Evolutionary conservation across 345 rosid species (phyloP), one percentile per base, ranked within the genome.

Genomic region (Balakata baccata): DNA sequence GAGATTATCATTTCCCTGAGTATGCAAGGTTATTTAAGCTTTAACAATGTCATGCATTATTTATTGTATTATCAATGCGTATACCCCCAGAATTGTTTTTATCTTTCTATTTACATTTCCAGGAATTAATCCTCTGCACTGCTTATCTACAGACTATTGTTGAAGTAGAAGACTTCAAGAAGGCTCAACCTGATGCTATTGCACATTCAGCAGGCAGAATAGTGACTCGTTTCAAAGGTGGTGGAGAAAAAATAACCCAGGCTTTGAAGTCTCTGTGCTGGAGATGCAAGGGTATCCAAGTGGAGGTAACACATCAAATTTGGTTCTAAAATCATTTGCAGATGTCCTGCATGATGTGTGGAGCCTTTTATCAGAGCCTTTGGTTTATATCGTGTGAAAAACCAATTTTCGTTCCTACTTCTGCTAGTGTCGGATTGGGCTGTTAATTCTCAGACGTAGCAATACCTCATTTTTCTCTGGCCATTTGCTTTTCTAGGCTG

Each of bases 261-360:
- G 94, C 97, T 39, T 86, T 95, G 56, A 88, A 76, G 68, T 89
- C 98, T 66, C 69, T 95, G 63, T 90, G 99, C 78, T 92, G 89
- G 85, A 88, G 92, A 86, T 82, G 86, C 73, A 89, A 89, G 79
- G 87, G 93, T 60, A 84, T 95, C 58, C 97, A 85, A 82, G 97
- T 88, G 34, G 98, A 95, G 98, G 99, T 95, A 88, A 85, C 25
- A 66, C 17, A 17, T 29, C 34, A 29, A 29, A 29, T 29, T 29
- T 29, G 34, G 34, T 63, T 64, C 66, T 68, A 43, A 59, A 75
- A 29, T 56, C 65, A 46, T 22, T 77, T 58, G 3, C 45, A 61
- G 37, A 12, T 49, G 6, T 50, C 41, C 17, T 29, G 9, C 25
- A 73, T 25, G 49, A 29, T 59, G 23, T 64, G 43, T n/a, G 8